Percentiles rank a stretch among this genome's conserved stretches.
Conservation (phyloP, 202 grass and related monocot species). For the Dendrocalamus latiflorus region DNA sequence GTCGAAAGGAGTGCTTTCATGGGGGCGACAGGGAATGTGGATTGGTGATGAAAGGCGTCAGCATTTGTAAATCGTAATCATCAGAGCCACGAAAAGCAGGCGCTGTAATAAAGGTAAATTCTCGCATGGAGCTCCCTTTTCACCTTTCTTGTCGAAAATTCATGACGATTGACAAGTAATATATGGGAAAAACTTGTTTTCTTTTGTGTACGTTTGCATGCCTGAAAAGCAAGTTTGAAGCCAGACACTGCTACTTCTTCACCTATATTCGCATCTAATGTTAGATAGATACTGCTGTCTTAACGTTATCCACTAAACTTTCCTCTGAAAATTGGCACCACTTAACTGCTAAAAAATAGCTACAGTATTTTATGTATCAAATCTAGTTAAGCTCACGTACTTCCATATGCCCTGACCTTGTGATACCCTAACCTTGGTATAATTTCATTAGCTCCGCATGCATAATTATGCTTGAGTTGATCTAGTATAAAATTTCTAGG, state of each 20-base stretch:
- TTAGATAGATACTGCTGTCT: background rate
- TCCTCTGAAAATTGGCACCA: background rate
- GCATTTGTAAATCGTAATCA: constrained; percentile 52
- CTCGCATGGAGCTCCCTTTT: too few species aligned
- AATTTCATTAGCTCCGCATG: background rate
- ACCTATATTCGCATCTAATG: background rate
- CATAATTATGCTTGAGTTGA: background rate
- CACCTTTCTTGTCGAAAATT: constrained; percentile 54
- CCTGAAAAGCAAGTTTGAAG: constrained; percentile 13
- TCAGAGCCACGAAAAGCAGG: constrained; percentile 39
- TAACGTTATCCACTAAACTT: background rate
- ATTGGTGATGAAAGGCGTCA: constrained; percentile 51
- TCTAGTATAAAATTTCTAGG: background rate
- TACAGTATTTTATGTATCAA: too few species aligned
- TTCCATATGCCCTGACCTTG: too few species aligned
- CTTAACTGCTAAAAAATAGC: too few species aligned
- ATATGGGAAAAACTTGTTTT: background rate
- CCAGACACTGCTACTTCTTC: background rate
- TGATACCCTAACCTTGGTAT: too few species aligned
- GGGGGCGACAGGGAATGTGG: constrained; percentile 48
- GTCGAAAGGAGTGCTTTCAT: constrained; percentile 43
- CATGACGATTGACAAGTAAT: constrained; percentile 45
- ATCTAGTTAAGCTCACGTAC: too few species aligned
- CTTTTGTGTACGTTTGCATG: constrained; percentile 16
- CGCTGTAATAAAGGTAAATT: constrained; percentile 39